Base-by-base conservation (phyloP, 129 eudicot genomes). In the Silybum marianum region DNA sequence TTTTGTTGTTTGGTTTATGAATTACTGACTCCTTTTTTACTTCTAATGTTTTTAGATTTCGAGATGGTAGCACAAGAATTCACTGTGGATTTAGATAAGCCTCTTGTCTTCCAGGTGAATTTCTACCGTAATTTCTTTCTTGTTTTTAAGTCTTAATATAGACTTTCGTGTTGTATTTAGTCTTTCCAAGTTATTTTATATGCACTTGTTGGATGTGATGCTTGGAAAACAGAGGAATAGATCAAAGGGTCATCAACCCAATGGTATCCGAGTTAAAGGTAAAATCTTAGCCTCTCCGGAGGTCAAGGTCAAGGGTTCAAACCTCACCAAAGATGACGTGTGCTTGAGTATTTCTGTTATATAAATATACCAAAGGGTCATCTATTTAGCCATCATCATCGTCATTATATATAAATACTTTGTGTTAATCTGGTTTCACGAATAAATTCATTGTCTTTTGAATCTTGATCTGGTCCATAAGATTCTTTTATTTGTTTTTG, bases 81-180 rank as follows among this genome's bases (percentile, higher is more conserved):
- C 75, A 87, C 92, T 4, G 97, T 95, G 80, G 99, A 95, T 83
- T 82, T 95, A 78, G 80, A 92, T 68, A 92, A 92, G 84, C 93
- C 97, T 63, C 97, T 95, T 76, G 99, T 95, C 62, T 92, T 86
- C 88, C 99, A 95, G 99, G 99, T 95, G 65, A 69, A 48, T 18
- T 32, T 19, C 26, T 62, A 46, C 63, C 1, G 4, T 19, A 48
- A 24, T 76, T 77, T 65, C 34, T 28, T 73, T 72, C 25, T 46
- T n/a, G 19, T 23, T 22, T 24, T 19, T 0, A 23, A 32, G 32
- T 42, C 60, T 5, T 9, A 22, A 16, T 16, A 9, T 34, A 34
- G 16, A 40, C 2, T 28, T 39, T 42, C 66, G 9, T 6, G 66
- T 19, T 58, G 66, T 58, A 58, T 69, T 40, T 6, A 18, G 51